Evolutionary conservation across 176 grass and related monocot genomes (phyloP), one percentile per base, ranked within the genome.

Genomic region (Stipa capillata): DNA sequence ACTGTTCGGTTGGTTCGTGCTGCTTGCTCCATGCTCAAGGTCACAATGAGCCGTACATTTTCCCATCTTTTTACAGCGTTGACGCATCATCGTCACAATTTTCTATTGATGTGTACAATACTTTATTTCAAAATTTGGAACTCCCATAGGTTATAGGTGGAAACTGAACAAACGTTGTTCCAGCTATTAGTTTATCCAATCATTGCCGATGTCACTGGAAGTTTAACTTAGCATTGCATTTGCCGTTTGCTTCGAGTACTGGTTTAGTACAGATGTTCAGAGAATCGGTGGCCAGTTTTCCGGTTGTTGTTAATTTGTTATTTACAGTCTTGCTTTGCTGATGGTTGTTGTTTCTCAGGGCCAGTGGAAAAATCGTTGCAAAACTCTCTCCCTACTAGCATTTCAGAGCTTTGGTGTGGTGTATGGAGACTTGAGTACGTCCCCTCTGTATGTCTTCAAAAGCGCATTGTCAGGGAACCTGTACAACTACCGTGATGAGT

Each of bases 341-440:
- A 9, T 51, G 21, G 18, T 73, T 33, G 23, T 76, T 21, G 17
- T 53, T 90, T 73, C 64, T 45, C 77, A 93, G 91, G 44, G 20
- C 34, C 72, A 82, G 18, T 90, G 81, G 91, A 89, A 63, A 66
- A 61, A 53, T 50, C 29, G 81, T 35, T 67, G 75, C 77, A 90
- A 48, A 77, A 85, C 78, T 60, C 29, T 90, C 2, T 86, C 79
- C 62, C 81, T 93, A 2, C 79, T 93, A 79, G 69, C 87, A 39
- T 90, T 90, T 20, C 91, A 93, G 84, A 93, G 91, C 85, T 82
- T 93, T 23, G 87, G 91, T 12, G 84, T 93, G 45, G 91, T 93
- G 37, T 93, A 93, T n/a, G 91, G 91, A 17, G 91, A 93, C 61
- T 55, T 90, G 44, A 87, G 87, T 39, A 93, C 84, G 0, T 93